Base-by-base conservation (phyloP, 202 grass and related monocot genomes). In the Brachypodium distachyon region DNA sequence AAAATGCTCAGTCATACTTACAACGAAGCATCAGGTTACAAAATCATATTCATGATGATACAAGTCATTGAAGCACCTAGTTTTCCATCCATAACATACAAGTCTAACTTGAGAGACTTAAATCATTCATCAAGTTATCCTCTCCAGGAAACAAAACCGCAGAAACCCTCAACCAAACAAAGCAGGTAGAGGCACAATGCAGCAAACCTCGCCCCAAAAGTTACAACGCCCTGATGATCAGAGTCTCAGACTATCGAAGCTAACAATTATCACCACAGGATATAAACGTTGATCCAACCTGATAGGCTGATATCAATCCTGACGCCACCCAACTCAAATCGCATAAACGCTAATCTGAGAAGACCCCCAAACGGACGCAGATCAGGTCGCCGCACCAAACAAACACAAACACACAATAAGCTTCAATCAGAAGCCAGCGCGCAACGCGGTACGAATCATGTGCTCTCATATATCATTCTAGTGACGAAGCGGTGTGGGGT, bases 261-360 rank as follows among this genome's bases (percentile, higher is more conserved):
- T 27, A 50, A 27, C 19, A 62, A 55, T 29, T 32, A 52, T 33
- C 50, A 25, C 3, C 8, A n/a, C n/a, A 12, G 60, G 1, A 11
- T 33, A 51, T 23, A 17, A 8, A 68, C 4, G 7, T 7, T 18
- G 12, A 47, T 37, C 53, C 42, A 28, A 17, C 1, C 1, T 1
- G 17, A 43, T 17, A 28, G 12, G 0, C 1, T 1, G 17, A 43
- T 17, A 32, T 17, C 25, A 17, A 36, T 13, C 38, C 50, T 59
- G 70, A 17, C 0, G 4, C 17, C 1, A 44, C 1, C 49, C 0
- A 70, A 37, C 40, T 83, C 27, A 61, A 83, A 70, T 74, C 22
- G 18, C 54, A 67, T 21, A 68, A 83, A 83, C 61, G 75, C 80
- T 80, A 80, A 83, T 38, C 36, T 11, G 8, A 39, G 3, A 62